A percentile compares a stretch with the other conserved stretches of the same genome.
Conservation (phyloP, 2,329 filamentous ascomycete species). For the Penicillium sp. region DNA sequence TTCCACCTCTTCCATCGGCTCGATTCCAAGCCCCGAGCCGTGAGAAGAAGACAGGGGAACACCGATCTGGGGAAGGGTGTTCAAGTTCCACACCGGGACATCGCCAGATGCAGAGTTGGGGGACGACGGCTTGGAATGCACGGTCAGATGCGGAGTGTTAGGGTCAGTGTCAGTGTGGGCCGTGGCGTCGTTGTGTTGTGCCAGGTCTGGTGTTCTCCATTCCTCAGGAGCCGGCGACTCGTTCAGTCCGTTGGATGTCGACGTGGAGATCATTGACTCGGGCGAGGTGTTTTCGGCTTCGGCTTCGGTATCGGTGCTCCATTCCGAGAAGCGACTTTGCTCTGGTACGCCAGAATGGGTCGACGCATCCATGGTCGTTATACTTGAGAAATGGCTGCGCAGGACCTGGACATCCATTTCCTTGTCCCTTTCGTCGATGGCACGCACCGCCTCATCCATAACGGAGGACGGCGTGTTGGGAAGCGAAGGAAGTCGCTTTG, state of each 20-base stretch:
- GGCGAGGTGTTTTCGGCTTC: conserved; percentile 26
- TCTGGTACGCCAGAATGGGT: conserved; percentile 26
- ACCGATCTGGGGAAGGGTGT: conserved; percentile 23
- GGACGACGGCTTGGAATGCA: conserved; percentile 28
- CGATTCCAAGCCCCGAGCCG: conserved; percentile 32
- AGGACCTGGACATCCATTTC: conserved; percentile 32
- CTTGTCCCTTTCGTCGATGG: conserved; percentile 32
- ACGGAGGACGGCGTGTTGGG: conserved; percentile 47
- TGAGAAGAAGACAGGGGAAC: conserved; percentile 26
- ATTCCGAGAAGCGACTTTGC: conserved; percentile 40
- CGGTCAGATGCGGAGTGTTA: conserved; percentile 37
- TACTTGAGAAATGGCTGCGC: conserved; percentile 43
- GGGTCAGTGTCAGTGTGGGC: conserved; percentile 34
- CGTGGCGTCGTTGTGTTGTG: conserved; percentile 16
- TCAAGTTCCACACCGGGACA: conserved; percentile 22
- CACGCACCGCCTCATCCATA: conserved; percentile 39
- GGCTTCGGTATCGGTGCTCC: conserved; percentile 35
- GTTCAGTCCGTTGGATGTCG: conserved; percentile 26
- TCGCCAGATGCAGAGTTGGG: conserved; percentile 27
- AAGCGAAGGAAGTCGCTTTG: conserved; percentile 44
- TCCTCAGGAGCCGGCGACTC: conserved; percentile 20
- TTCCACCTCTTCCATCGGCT: conserved; percentile 31
- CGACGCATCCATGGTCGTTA: conserved; percentile 31
- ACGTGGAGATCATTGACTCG: conserved; percentile 36
- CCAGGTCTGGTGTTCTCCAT: conserved; percentile 23